phyloP scores from a whole-genome alignment of 495 filamentous ascomycete genomes.

The Penicillium nucicola region DNA sequence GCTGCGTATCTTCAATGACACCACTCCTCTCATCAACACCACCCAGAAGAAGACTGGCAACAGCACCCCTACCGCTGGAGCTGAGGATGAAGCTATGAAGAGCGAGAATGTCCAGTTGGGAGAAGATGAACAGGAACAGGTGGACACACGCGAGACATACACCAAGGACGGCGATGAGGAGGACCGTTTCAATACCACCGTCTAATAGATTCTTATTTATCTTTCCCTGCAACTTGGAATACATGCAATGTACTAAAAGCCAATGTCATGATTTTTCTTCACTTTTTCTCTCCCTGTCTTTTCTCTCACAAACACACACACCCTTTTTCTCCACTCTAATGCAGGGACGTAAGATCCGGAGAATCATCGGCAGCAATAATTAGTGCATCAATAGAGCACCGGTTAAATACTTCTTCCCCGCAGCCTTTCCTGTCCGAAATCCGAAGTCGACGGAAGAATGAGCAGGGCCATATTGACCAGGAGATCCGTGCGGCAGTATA shows the following conservation, averaged over 20 bases:
- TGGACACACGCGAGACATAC: conserved; percentile 37
- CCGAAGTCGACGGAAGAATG: too few relatives aligned
- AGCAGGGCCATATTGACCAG: background rate
- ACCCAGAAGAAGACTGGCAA: conserved; percentile 42
- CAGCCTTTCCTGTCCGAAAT: background rate
- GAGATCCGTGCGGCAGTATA: too few relatives aligned
- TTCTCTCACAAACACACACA: too few relatives aligned
- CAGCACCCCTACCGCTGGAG: conserved; percentile 20
- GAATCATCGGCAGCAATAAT: conserved; percentile 13
- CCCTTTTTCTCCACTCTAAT: background rate
- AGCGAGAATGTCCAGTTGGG: conserved; percentile 36
- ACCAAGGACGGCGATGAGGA: conserved; percentile 41
- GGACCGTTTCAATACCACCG: conserved; percentile 43
- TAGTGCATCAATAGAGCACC: conserved; percentile 1
- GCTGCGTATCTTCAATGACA: conserved; percentile 84
- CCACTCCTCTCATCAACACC: conserved; percentile 58
- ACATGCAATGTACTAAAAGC: conserved; percentile 13
- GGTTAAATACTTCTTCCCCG: conserved; percentile 24
- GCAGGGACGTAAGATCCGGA: conserved; percentile 10
- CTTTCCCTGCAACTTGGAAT: background rate
- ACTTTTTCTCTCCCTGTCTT: background rate
- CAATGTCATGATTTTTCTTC: conserved; percentile 12
- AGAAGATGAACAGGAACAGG: conserved; percentile 37
- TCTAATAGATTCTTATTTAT: conserved; percentile 21
- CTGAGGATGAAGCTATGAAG: conserved; percentile 36